Evolutionary conservation across 352 stramenopile species (phyloP).

Genomic region (Pythium vanterpoolii): DNA sequence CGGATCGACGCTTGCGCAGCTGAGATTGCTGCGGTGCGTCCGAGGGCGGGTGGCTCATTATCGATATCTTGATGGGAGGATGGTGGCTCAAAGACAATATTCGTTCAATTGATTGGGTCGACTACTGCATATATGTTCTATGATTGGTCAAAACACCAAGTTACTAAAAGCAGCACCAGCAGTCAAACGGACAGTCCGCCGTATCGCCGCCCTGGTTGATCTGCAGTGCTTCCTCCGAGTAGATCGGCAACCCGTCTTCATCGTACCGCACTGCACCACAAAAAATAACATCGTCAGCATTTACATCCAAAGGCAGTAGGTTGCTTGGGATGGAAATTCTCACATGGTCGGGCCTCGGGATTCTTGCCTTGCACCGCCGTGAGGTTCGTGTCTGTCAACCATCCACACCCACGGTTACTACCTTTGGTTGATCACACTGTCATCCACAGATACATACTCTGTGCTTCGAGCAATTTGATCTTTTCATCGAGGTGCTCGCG

Average conservation of each 20-base stretch:
- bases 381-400: slow-evolving; percentile 70
- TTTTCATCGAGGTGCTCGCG: slow-evolving; percentile 66
- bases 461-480: slow-evolving; percentile 78
- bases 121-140: slow-evolving; percentile 1
- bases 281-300: neutral
- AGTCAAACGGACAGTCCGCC: slow-evolving; percentile 87
- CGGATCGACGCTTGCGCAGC: slow-evolving; percentile 20
- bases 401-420: neutral
- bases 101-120: slow-evolving; percentile 5
- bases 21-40: neutral
- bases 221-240: slow-evolving; percentile 76
- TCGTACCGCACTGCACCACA: slow-evolving; percentile 69
- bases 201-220: slow-evolving; percentile 83
- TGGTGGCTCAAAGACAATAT: too few relatives aligned
- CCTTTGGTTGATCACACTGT: neutral
- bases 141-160: slow-evolving; percentile 25
- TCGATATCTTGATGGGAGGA: slow-evolving; percentile 6
- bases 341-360: slow-evolving; percentile 73
- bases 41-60: slow-evolving; percentile 7
- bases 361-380: slow-evolving; percentile 54
- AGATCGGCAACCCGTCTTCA: slow-evolving; percentile 84
- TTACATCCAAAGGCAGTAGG: neutral
- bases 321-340: neutral
- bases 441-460: slow-evolving; percentile 45
- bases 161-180: slow-evolving; percentile 86